phyloP scores from a whole-genome alignment of 106 monocot genomes.

The Amphibolis antarctica region DNA sequence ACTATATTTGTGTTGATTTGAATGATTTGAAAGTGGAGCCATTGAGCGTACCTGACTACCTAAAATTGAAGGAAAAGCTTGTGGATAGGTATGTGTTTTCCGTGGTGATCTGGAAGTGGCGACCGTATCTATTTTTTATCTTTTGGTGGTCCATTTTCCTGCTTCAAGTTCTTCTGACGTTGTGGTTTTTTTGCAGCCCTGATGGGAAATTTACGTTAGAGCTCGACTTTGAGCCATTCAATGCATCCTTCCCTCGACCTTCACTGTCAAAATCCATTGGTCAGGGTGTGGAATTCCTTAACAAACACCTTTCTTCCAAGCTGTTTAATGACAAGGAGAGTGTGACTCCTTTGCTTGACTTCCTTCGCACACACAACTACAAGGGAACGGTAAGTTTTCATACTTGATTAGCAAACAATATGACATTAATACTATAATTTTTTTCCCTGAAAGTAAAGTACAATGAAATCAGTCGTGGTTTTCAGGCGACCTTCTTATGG shows the following conservation, averaged over 20 bases:
- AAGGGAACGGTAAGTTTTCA: slow-evolving; percentile 44
- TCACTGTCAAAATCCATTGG: slow-evolving; percentile 63
- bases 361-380: slow-evolving; percentile 46
- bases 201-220: slow-evolving; percentile 44
- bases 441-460: too few relatives aligned
- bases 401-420: neutral
- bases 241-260: slow-evolving; percentile 52
- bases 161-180: neutral
- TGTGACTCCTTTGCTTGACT: slow-evolving; percentile 45
- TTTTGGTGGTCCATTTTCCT: neutral
- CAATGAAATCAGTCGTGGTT: too few relatives aligned
- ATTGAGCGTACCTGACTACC: slow-evolving; percentile 40
- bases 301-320: slow-evolving; percentile 65
- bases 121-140: neutral
- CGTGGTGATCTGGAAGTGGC: neutral
- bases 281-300: slow-evolving; percentile 66
- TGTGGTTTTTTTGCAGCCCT: slow-evolving; percentile 5
- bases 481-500: too few relatives aligned
- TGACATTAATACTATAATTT: too few relatives aligned
- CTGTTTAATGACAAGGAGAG: slow-evolving; percentile 68
- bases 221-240: slow-evolving; percentile 77
- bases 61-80: slow-evolving; percentile 65
- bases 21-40: slow-evolving; percentile 53
- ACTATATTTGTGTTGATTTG: slow-evolving; percentile 58
- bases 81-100: slow-evolving; percentile 31